phyloP scores from a whole-genome alignment of 2,329 filamentous ascomycete genomes.

The Plectosphaerella plurivora region DNA sequence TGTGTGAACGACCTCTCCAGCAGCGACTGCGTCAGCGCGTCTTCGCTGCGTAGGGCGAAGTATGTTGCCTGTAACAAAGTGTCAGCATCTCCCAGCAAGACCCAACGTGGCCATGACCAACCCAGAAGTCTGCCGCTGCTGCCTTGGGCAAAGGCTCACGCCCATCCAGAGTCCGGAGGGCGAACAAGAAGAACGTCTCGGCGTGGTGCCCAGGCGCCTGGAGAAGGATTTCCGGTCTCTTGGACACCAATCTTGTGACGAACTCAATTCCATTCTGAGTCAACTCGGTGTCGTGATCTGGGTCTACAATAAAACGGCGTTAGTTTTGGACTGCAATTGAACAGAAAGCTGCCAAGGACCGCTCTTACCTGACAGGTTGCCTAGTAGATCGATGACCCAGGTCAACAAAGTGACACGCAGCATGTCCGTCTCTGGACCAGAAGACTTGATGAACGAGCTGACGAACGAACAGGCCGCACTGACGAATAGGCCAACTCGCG shows the following conservation, averaged over 20 bases:
- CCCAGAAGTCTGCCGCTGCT: conserved; percentile 72
- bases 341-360: background rate
- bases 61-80: conserved; percentile 43
- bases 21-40: conserved; percentile 34
- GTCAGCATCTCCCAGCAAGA: background rate
- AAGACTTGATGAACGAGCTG: conserved; percentile 49
- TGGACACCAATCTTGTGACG: conserved; percentile 57
- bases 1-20: conserved; percentile 48
- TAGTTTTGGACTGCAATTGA: background rate
- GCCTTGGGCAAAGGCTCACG: conserved; percentile 72
- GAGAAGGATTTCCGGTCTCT: conserved; percentile 58
- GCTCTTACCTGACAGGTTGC: conserved; percentile 52
- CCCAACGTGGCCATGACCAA: conserved; percentile 26
- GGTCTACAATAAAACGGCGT: conserved; percentile 30
- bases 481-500: conserved; percentile 64
- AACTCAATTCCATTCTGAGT: conserved; percentile 72
- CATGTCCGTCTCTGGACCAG: conserved; percentile 35
- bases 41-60: conserved; percentile 40
- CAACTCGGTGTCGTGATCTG: conserved; percentile 64
- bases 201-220: conserved; percentile 48
- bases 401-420: conserved; percentile 50
- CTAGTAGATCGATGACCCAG: conserved; percentile 60
- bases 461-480: conserved; percentile 68
- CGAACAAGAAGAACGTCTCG: conserved; percentile 67
- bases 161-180: conserved; percentile 64